phyloP scores from a whole-genome alignment of 78 protist species.

The Chrysochromulina parva region DNA sequence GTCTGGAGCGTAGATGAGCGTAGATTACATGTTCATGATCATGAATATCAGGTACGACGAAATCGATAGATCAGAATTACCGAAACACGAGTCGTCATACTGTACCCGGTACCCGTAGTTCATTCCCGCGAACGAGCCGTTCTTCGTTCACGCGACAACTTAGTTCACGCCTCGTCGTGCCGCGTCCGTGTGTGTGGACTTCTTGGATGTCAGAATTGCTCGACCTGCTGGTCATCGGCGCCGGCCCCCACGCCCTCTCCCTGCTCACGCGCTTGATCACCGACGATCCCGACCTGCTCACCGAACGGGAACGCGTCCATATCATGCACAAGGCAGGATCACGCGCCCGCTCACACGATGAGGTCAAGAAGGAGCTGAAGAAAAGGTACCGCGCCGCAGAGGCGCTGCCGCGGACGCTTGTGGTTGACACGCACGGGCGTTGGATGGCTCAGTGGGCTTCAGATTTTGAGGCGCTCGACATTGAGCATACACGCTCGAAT shows the following conservation, averaged over 20 bases:
- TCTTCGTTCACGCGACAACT: too few relatives aligned
- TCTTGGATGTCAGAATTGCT: neutral
- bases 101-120: too few relatives aligned
- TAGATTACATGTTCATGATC: too few relatives aligned
- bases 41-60: too few relatives aligned
- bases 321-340: neutral
- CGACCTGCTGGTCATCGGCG: neutral
- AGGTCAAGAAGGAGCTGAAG: neutral
- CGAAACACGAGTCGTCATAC: too few relatives aligned
- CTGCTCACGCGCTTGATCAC: neutral
- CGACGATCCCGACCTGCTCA: neutral
- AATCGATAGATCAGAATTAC: too few relatives aligned
- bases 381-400: neutral
- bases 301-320: neutral
- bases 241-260: slow-evolving; percentile 5
- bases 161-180: too few relatives aligned
- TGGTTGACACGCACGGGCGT: neutral
- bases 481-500: neutral
- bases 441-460: neutral
- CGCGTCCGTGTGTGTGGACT: too few relatives aligned
- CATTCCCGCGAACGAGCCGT: too few relatives aligned
- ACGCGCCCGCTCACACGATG: neutral
- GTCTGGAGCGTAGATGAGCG: too few relatives aligned
- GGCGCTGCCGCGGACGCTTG: neutral
- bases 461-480: neutral